Conservation (phyloP, 140 eudicot genomes). For the Eryngium alpinum region DNA sequence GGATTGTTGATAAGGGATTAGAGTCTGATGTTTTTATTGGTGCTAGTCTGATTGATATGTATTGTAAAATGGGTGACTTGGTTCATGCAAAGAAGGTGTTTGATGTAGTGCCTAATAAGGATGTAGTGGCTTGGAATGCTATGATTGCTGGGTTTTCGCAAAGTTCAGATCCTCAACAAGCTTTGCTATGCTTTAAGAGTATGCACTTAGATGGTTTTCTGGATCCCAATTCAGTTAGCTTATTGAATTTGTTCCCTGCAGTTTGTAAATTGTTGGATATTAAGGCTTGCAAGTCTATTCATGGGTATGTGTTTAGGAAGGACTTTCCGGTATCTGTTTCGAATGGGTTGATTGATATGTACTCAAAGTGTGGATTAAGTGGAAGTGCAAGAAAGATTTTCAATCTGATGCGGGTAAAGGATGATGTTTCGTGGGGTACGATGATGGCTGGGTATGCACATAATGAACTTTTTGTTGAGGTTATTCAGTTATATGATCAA, state of each 20-base stretch:
- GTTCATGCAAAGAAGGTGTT: constrained; percentile 46
- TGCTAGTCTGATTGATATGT: constrained; percentile 58
- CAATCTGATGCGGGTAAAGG: constrained; percentile 37
- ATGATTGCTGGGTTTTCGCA: constrained; percentile 58
- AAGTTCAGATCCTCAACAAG: constrained; percentile 30
- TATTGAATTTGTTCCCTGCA: constrained; percentile 67
- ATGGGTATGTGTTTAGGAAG: constrained; percentile 50
- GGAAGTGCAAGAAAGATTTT: constrained; percentile 37
- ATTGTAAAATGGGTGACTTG: constrained; percentile 50
- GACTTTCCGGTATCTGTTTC: constrained; percentile 28
- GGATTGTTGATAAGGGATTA: constrained; percentile 35
- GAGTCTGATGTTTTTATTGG: constrained; percentile 55
- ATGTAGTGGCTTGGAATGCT: constrained; percentile 61
- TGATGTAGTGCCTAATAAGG: constrained; percentile 48
- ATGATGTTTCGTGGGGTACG: constrained; percentile 76
- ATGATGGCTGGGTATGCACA: constrained; percentile 60
- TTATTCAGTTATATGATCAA: constrained; percentile 43
- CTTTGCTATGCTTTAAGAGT: constrained; percentile 29
- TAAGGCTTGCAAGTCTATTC: constrained; percentile 39
- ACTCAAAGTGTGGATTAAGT: constrained; percentile 42
- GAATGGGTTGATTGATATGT: constrained; percentile 62
- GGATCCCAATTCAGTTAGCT: constrained; percentile 44
- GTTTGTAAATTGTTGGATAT: constrained; percentile 37
- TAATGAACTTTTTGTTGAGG: constrained; percentile 39
- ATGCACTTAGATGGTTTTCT: constrained; percentile 38